Evolutionary conservation across 176 grass and related monocot species (phyloP), one percentile per base, ranked within the genome.

Genomic region (Miscanthus lutarioriparius): DNA sequence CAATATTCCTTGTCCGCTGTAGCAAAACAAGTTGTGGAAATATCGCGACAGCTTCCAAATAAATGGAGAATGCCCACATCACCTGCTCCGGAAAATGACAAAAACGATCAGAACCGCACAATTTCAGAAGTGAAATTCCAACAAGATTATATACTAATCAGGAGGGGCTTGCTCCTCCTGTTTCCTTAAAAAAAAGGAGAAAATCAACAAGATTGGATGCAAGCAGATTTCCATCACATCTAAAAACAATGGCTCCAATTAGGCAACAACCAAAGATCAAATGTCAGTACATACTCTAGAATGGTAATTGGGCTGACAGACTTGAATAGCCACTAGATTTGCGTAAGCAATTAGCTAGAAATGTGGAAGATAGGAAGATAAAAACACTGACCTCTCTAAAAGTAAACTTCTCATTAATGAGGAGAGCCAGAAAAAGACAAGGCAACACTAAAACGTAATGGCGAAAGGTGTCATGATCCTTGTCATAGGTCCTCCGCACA

Each of bases 51-150:
- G 96, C 91, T 88, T 99, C 93, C 78, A 99, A 89, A 75, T 89
- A 99, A 74, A 99, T 80, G 54, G 91, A 99, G 88, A 99, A 99
- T 82, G 96, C 83, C 93, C 96, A 99, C 91, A 92, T 92, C 37
- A 99, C 90, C 91, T 99, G 85, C 59, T 67, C 82, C 38, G 26
- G 69, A 69, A 47, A 71, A 80, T 13, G 47, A 58, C 54, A 44
- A 8, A 70, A 87, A 70, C 48, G 27, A 53, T 86, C 79, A 87
- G 33, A 79, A 74, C 6, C 3, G 13, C 1, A 74, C 2, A 71
- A 56, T 37, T 64, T 35, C 58, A 19, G 83, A 79, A 67, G 30
- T 4, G 83, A 70, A 74, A 7, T n/a, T 59, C 43, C 15, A 82
- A 75, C 10, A 74, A 69, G 0, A 61, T 28, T 33, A 58, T 64